Conservation (phyloP, 202 grass and related monocot species). For the Digitaria exilis region DNA sequence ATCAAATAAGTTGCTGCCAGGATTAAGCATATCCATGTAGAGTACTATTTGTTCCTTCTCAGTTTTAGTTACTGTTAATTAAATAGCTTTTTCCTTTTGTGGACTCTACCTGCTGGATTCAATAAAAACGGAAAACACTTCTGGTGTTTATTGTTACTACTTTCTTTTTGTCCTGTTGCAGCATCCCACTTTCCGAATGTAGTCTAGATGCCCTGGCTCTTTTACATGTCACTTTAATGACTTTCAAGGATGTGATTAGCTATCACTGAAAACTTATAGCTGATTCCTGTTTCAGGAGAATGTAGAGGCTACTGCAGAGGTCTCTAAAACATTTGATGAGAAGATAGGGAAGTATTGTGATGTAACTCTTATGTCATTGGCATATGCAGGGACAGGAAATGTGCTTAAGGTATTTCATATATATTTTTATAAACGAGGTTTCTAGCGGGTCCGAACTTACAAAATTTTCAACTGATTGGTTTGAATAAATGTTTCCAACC, state of each 20-base stretch:
- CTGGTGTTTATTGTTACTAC: not conserved
- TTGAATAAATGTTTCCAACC: slow-evolving; percentile 9
- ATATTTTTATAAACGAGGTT: not conserved
- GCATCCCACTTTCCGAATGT: slow-evolving; percentile 17
- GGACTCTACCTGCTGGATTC: not conserved
- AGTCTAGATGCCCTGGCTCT: not conserved
- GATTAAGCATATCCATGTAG: not conserved
- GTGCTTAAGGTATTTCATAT: slow-evolving; percentile 72
- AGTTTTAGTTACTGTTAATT: not conserved
- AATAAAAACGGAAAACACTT: not conserved
- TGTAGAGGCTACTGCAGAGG: slow-evolving; percentile 88
- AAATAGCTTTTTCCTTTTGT: not conserved
- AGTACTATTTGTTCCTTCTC: slow-evolving; percentile 19
- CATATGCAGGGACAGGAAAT: slow-evolving; percentile 97
- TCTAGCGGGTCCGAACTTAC: not conserved
- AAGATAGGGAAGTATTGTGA: slow-evolving; percentile 99
- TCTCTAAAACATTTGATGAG: slow-evolving; percentile 98
- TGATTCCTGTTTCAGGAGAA: slow-evolving; percentile 67
- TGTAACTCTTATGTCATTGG: slow-evolving; percentile 93
- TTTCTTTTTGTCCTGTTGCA: not conserved
- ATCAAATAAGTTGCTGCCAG: not conserved
- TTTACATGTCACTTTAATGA: not conserved
- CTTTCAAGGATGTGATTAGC: slow-evolving; percentile 13
- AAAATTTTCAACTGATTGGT: not conserved
- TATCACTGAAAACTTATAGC: slow-evolving; percentile 8